Evolutionary conservation across 1,139 yeast species (phyloP).

Genomic region (Yamadazyma triangularis): DNA sequence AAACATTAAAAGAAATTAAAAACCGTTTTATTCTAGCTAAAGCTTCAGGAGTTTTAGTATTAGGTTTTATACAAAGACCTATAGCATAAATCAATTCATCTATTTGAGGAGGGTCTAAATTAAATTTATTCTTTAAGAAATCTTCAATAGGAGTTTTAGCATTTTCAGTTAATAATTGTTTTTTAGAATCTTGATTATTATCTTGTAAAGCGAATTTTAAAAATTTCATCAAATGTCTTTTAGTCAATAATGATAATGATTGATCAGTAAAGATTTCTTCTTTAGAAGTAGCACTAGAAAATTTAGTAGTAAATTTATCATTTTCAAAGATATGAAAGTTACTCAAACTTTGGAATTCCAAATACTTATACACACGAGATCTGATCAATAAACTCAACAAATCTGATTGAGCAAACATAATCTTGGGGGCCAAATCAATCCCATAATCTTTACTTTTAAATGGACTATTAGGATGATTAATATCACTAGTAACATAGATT

Average conservation of each 20-base stretch:
- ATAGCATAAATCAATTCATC: conserved; percentile 81
- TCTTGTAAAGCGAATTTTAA: conserved; percentile 76
- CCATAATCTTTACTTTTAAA: conserved; percentile 73
- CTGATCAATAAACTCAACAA: conserved; percentile 71
- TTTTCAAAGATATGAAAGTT: conserved; percentile 90
- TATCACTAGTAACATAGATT: conserved; percentile 62
- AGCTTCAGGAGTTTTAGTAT: conserved; percentile 68
- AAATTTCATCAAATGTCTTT: conserved; percentile 86
- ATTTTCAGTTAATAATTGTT: conserved; percentile 50
- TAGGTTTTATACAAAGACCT: conserved; percentile 65
- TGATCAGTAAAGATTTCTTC: conserved; percentile 94
- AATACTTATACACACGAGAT: conserved; percentile 82
- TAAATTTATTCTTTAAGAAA: conserved; percentile 61
- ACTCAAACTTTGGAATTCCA: conserved; percentile 86
- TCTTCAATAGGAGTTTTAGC: conserved; percentile 51
- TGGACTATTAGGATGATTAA: conserved; percentile 24
- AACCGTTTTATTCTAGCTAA: conserved; percentile 78
- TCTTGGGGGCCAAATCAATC: conserved; percentile 83
- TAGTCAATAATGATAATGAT: conserved; percentile 66
- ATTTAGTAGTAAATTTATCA: conserved; percentile 75
- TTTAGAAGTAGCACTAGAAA: conserved; percentile 63
- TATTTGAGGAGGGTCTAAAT: conserved; percentile 68
- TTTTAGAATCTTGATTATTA: conserved; percentile 50
- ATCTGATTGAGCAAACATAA: conserved; percentile 86
- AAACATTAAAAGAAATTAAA: conserved; percentile 81